Base-by-base conservation (phyloP, 139 green algal species). In the Tetradesmus lagerheimii region DNA sequence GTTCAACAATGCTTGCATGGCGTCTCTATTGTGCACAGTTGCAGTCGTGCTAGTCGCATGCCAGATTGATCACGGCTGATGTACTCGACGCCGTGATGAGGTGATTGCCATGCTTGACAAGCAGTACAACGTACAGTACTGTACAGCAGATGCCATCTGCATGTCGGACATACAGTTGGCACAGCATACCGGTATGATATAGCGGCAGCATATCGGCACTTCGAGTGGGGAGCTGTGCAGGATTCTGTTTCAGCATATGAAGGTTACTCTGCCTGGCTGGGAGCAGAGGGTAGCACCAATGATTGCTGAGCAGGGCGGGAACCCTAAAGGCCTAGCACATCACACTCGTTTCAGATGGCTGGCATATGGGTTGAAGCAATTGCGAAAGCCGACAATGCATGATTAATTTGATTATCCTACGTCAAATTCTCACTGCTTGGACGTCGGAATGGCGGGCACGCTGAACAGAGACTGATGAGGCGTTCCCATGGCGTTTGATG, bases 401-500 rank as follows among this genome's bases (percentile, higher is more conserved):
- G n/a, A n/a, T n/a, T n/a, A n/a, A n/a, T n/a, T n/a, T n/a, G n/a
- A n/a, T n/a, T n/a, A n/a, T n/a, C n/a, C n/a, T n/a, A n/a, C n/a
- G n/a, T n/a, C 66, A 6, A 50, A 14, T 62, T 71, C 1, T 71
- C 4, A n/a, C 57, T 71, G 57, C 23, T 2, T 62, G 47, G 47
- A 62, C 47, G 47, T 71, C 57, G 57, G 57, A 18, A 71, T 31
- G 57, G 57, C 57, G 57, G 57, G 57, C 57, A 71, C 57, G 23
- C 15, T 31, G 57, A n/a, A 23, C 16, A 31, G 57, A 31, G 14
- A 71, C 25, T 23, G 57, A 71, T 71, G 57, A 71, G 25, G n/a
- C 75, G n/a, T 81, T 41, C 34, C 6, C 77, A 83, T 83, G 77
- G 77, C 77, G 77, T 39, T 83, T 31, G 77, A 50, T 23, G 38